Evolutionary conservation across 352 stramenopile species (phyloP).

Genomic region (Phytophthora megakarya): DNA sequence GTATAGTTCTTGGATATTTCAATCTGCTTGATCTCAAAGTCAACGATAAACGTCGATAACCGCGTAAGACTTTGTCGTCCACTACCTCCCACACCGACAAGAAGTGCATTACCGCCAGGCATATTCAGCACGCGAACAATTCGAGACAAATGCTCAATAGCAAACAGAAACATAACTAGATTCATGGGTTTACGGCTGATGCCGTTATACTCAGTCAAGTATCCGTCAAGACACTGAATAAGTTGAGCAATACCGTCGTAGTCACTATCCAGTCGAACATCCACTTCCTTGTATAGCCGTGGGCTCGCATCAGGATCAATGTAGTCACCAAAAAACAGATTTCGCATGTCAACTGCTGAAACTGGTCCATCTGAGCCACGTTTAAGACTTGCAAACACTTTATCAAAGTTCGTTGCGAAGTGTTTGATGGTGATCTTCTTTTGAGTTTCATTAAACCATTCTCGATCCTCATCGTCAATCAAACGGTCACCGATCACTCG

Average conservation of each 20-base stretch:
- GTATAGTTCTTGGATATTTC: constrained; percentile 96
- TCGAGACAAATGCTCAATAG: constrained; percentile 94
- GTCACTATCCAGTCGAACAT: constrained; percentile 65
- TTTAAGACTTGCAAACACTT: constrained; percentile 85
- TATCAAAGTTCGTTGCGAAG: constrained; percentile 89
- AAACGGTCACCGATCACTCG: constrained; percentile 95
- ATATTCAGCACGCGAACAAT: constrained; percentile 94
- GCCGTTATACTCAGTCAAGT: constrained; percentile 92
- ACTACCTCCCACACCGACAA: constrained; percentile 94
- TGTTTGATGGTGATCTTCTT: constrained; percentile 89
- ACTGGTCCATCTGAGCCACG: constrained; percentile 72
- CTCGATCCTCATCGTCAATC: constrained; percentile 91
- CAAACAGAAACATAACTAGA: constrained; percentile 96
- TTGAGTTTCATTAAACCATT: constrained; percentile 92
- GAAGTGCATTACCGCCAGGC: constrained; percentile 92
- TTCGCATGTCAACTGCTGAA: constrained; percentile 82
- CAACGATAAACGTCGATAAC: constrained; percentile 92
- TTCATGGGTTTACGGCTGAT: constrained; percentile 95
- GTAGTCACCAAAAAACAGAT: constrained; percentile 95
- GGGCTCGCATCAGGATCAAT: constrained; percentile 77
- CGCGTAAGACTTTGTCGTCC: constrained; percentile 92
- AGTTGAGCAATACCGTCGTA: constrained; percentile 83
- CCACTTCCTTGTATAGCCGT: constrained; percentile 81
- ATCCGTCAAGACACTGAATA: constrained; percentile 88
- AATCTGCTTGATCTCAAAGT: constrained; percentile 93